phyloP scores from a whole-genome alignment of 352 stramenopile species.

The Sclerospora graminicola region DNA sequence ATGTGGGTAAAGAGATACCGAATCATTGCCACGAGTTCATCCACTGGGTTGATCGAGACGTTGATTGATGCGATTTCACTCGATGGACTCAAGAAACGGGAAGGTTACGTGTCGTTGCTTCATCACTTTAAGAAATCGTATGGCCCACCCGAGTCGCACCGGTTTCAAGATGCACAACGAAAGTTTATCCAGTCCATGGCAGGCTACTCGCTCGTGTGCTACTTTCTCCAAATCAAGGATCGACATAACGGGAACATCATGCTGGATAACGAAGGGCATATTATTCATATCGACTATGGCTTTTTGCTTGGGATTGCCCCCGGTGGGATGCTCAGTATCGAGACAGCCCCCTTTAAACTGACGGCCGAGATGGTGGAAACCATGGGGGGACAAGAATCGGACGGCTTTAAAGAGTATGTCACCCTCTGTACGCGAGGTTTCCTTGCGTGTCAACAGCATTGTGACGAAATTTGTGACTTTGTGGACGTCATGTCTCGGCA shows the following conservation, averaged over 20 bases:
- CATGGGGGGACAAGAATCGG: constrained; percentile 88
- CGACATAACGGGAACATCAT: constrained; percentile 99
- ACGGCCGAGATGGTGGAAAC: constrained; percentile 98
- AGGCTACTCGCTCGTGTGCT: constrained; percentile 96
- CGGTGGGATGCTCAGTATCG: constrained; percentile 97
- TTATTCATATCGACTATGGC: constrained; percentile 99
- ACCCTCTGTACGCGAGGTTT: constrained; percentile 96
- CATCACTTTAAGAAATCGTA: constrained; percentile 96
- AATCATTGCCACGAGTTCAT: constrained; percentile 94
- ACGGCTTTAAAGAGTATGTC: constrained; percentile 95
- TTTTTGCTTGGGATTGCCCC: constrained; percentile 98
- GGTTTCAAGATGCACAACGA: constrained; percentile 87
- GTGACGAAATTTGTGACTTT: constrained; percentile 92
- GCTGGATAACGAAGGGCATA: constrained; percentile 95
- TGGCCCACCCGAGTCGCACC: constrained; percentile 65
- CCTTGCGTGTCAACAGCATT: constrained; percentile 92
- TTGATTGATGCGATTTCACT: constrained; percentile 96
- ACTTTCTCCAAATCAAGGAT: constrained; percentile 99
- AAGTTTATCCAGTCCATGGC: constrained; percentile 97
- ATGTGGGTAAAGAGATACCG: constrained; percentile 95
- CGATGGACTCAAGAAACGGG: constrained; percentile 95
- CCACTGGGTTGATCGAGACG: constrained; percentile 96
- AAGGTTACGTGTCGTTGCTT: constrained; percentile 88
- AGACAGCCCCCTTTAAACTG: constrained; percentile 99
- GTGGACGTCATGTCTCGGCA: constrained; percentile 95